Evolutionary conservation across 352 stramenopile genomes (phyloP).

Genomic region (Phytophthora hibernalis): DNA sequence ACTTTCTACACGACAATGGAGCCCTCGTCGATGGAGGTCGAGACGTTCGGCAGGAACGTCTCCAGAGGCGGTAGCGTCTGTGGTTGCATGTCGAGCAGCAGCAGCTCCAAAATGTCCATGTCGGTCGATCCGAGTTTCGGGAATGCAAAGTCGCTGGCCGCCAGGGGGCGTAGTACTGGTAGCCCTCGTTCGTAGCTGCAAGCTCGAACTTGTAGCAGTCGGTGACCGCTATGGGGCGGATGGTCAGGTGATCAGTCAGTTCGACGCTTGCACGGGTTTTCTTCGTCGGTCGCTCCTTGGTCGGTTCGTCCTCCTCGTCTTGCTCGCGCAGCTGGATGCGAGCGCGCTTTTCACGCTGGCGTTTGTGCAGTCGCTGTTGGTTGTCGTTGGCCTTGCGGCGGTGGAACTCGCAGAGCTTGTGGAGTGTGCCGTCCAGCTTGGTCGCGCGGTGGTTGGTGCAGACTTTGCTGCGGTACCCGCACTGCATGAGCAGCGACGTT

Average conservation of each 20-base stretch:
- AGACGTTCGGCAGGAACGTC: constrained; percentile 8
- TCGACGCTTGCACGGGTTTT: neutral
- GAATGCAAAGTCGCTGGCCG: neutral
- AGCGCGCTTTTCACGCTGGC: constrained; percentile 27
- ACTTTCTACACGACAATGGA: constrained; percentile 17
- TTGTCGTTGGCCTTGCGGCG: constrained; percentile 60
- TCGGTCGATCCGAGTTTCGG: constrained; percentile 13
- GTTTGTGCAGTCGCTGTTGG: constrained; percentile 53
- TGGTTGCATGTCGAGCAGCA: constrained; percentile 26
- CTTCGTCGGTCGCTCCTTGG: constrained; percentile 43
- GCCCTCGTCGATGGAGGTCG: neutral
- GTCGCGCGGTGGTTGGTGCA: constrained; percentile 50
- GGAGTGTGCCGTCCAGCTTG: constrained; percentile 55
- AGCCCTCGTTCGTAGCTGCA: neutral
- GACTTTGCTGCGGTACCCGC: constrained; percentile 55
- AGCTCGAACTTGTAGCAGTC: constrained; percentile 5
- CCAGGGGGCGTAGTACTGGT: constrained; percentile 3
- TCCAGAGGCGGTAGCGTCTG: constrained; percentile 22
- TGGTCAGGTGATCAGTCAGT: neutral
- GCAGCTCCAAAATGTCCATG: constrained; percentile 34
- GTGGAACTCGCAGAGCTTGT: constrained; percentile 67
- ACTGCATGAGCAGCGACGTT: constrained; percentile 24
- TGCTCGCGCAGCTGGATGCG: neutral
- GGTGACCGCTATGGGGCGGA: neutral
- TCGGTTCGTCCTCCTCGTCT: constrained; percentile 25